Evolutionary conservation across 2,329 filamentous ascomycete genomes (phyloP).

Genomic region (Fusarium bulbicola): DNA sequence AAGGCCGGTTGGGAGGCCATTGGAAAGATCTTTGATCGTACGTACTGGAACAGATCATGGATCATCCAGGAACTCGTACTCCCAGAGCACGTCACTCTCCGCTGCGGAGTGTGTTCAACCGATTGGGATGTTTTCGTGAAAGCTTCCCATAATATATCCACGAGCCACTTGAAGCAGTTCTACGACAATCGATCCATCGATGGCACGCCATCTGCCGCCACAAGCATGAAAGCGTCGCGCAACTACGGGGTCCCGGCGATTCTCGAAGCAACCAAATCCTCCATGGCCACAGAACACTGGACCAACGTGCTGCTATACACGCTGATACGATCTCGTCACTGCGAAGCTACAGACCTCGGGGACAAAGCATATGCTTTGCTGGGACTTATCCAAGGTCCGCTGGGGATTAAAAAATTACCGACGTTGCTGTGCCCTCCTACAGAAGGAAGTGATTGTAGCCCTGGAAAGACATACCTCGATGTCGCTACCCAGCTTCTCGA

Average conservation of each 20-base stretch:
- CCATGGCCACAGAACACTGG: not conserved
- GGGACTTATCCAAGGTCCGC: not conserved
- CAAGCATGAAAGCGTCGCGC: not conserved
- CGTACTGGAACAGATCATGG: not conserved
- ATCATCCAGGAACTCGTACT: not conserved
- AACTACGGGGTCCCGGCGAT: not conserved
- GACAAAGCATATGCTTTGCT: not conserved
- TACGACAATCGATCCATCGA: not conserved
- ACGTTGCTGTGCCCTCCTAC: not conserved
- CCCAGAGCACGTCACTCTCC: not conserved
- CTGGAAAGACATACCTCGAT: not conserved
- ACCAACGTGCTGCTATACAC: not conserved
- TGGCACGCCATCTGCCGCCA: rapidly evolving
- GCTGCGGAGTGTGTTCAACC: not conserved
- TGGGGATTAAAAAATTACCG: not conserved
- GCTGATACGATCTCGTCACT: not conserved
- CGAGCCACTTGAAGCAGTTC: not conserved
- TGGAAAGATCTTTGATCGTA: not conserved
- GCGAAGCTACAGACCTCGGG: not conserved
- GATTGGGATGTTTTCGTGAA: not conserved
- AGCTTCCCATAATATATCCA: not conserved
- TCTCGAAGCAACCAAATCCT: not conserved
- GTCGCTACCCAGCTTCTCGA: not conserved
- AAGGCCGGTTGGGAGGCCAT: not conserved
- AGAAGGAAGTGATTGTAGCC: not conserved